Evolutionary conservation across 2,329 filamentous ascomycete genomes (phyloP), one percentile per base, ranked within the genome.

Genomic region (Lasiodiplodia gonubiensis): DNA sequence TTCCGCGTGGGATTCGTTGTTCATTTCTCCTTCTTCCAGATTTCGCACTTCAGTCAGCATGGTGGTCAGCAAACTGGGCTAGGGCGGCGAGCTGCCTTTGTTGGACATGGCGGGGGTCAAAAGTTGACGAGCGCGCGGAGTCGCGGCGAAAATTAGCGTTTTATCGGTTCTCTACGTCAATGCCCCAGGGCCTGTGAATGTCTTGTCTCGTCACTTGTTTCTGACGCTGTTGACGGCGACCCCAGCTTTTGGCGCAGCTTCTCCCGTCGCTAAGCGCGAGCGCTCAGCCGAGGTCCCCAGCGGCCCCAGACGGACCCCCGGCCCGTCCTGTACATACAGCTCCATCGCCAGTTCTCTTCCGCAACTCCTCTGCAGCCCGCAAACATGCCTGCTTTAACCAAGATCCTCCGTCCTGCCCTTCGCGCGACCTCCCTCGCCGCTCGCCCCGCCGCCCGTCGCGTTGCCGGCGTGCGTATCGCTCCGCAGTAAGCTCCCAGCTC

Each of bases 341-440:
- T 21, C 42, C 53, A 42, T 33, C 46, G 18, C 52, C 42, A 35
- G 18, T 27, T 59, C 53, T 53, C 49, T 25, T 37, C 52, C 25
- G 6, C 52, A 27, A 4, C 65, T 37, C 39, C 46, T 42, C n/a
- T n/a, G 10, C 30, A 25, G 4, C 42, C 42, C 54, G 6, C 18
- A 54, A 60, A 35, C 8, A 67, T 77, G 75, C 71, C 76, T 48
- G 74, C 75, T 27, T 59, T 78, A 66, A 70, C 72, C 54, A 57
- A 55, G 68, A 70, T 76, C 46, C 69, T 79, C n/a, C 67, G 76
- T 48, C 77, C 75, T n/a, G 70, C 76, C 49, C 74, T 72, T 33
- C 70, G 76, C 66, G 75, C 73, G 54, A 72, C 74, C 35, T 68
- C 71, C n/a, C 30, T 30, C 54, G 23, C 64, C 23, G 48, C 51